phyloP scores from a whole-genome alignment of 2,329 filamentous ascomycete species.

The Cordyceps cateniannulata region DNA sequence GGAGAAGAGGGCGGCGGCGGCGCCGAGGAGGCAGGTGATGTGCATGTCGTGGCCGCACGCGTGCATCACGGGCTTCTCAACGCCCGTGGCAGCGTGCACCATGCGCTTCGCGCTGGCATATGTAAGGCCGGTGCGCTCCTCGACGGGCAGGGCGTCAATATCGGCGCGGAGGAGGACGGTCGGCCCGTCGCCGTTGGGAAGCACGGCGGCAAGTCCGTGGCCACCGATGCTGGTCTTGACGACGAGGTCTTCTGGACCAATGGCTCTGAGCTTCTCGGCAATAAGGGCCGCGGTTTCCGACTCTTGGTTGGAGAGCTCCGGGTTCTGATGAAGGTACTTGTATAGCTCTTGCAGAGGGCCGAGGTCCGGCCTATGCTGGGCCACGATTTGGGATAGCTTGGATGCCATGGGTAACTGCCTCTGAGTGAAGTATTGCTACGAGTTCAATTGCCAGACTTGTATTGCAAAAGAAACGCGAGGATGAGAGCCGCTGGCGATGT shows the following conservation, averaged over 20 bases:
- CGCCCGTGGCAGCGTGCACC: conserved; percentile 36
- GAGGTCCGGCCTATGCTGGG: conserved; percentile 5
- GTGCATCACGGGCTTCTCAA: conserved; percentile 55
- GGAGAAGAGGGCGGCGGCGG: conserved; percentile 41
- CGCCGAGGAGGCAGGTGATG: conserved; percentile 50
- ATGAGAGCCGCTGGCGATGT: neutral
- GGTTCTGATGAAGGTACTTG: conserved; percentile 51
- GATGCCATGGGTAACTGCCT: neutral
- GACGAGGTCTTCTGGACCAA: conserved; percentile 25
- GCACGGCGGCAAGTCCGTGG: conserved; percentile 49
- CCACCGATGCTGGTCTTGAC: conserved; percentile 46
- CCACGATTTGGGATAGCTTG: neutral
- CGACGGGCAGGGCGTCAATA: conserved; percentile 54
- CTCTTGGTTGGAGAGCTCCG: conserved; percentile 54
- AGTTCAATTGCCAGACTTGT: neutral
- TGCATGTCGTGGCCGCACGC: conserved; percentile 65
- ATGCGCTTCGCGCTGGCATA: conserved; percentile 44
- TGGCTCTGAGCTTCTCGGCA: conserved; percentile 30
- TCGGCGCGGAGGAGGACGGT: conserved; percentile 55
- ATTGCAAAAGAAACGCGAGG: neutral
- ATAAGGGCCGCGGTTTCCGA: conserved; percentile 42
- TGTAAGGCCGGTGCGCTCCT: conserved; percentile 46
- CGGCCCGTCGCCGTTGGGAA: conserved; percentile 48
- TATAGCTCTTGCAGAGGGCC: conserved; percentile 33
- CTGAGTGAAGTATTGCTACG: neutral